These are phyloP conservation scores for Lecanosticta acicola DNA, from an alignment of 2,329 filamentous ascomycete species.

Conservation along the genomic window DNA sequence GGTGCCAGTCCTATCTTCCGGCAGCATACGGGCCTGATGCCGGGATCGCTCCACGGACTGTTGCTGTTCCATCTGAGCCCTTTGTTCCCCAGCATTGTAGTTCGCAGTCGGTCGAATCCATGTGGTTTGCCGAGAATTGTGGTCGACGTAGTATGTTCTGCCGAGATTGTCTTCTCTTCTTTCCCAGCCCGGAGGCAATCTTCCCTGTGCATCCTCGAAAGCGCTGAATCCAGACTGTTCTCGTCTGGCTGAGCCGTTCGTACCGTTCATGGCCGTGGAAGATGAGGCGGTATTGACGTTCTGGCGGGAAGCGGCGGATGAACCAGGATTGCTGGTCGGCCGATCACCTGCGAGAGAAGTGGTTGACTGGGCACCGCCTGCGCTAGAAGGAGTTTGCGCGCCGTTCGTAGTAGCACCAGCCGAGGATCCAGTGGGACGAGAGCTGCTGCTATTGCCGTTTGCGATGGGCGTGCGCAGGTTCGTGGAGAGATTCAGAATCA, in stretches of 20 bases:
- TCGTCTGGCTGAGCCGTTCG: conserved; percentile 29
- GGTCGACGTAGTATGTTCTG: conserved; percentile 95
- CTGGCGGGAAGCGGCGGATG: conserved; percentile 21
- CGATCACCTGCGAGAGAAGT: conserved; percentile 29
- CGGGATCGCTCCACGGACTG: conserved; percentile 88
- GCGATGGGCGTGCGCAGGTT: conserved; percentile 70
- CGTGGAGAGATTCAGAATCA: conserved; percentile 93
- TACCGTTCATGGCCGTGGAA: conserved; percentile 26
- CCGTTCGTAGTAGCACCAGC: conserved; percentile 35
- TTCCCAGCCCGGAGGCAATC: conserved; percentile 91
- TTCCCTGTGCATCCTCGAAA: conserved; percentile 93
- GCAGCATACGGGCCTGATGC: conserved; percentile 91
- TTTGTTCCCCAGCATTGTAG: conserved; percentile 68
- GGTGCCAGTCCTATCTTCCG: conserved; percentile 88
- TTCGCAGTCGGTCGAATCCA: conserved; percentile 86
- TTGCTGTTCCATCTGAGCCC: conserved; percentile 77
- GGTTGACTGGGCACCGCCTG: conserved; percentile 36
- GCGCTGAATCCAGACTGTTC: conserved; percentile 64
- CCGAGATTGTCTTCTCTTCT: conserved; percentile 90
- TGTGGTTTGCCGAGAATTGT: conserved; percentile 93
- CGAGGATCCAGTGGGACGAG: conserved; percentile 38
- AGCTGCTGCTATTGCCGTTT: conserved; percentile 34
- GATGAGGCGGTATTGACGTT: conserved; percentile 24
- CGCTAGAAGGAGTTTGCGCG: conserved; percentile 35
- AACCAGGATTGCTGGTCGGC: conserved; percentile 24